These are phyloP conservation scores for Monosporozyma yasuniensis DNA, from an alignment of 805 yeast genomes.

Conservation along the genomic window DNA sequence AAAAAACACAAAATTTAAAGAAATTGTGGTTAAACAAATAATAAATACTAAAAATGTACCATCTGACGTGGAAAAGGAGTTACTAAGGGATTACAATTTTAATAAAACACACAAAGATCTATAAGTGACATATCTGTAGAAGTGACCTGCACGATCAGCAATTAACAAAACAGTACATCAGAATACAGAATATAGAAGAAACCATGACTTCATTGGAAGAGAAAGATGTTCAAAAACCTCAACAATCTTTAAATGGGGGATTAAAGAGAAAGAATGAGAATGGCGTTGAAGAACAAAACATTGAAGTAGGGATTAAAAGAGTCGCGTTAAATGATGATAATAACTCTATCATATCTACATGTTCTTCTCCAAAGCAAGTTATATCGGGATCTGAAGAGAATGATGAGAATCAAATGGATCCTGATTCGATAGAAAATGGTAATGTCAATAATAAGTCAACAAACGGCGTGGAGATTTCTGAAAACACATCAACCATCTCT, in stretches of 20 bases:
- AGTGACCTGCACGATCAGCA: too few relatives aligned
- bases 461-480: slow-evolving; percentile 2
- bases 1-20: background rate
- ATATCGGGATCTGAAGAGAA: slow-evolving; percentile 30
- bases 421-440: background rate
- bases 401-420: background rate
- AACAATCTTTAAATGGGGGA: slow-evolving; percentile 14
- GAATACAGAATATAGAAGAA: background rate
- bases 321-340: slow-evolving; percentile 57
- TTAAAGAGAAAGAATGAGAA: slow-evolving; percentile 67
- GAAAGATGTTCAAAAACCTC: background rate
- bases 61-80: background rate
- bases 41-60: background rate
- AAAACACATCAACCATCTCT: slow-evolving; percentile 6
- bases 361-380: slow-evolving; percentile 17
- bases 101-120: background rate
- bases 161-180: too few relatives aligned
- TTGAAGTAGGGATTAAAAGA: slow-evolving; percentile 50
- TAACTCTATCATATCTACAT: background rate
- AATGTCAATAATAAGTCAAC: background rate
- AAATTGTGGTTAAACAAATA: background rate
- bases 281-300: slow-evolving; percentile 28
- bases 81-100: background rate
- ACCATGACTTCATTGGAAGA: background rate
- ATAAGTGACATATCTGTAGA: too few relatives aligned